Evolutionary conservation across 805 yeast genomes (phyloP).

Genomic region (Spathaspora hagerdaliae): DNA sequence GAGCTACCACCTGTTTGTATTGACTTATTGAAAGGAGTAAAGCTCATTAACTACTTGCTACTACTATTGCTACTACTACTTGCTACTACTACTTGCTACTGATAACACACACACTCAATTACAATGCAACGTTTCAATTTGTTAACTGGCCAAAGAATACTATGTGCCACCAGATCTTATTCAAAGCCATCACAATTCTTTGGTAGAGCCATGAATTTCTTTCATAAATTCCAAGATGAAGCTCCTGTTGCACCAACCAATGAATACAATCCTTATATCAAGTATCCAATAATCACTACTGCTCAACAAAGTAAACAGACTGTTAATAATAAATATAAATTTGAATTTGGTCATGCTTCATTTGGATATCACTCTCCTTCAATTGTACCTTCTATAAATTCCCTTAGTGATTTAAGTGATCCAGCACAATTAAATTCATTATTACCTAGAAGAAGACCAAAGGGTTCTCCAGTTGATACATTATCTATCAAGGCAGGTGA

Average conservation of each 20-base stretch:
- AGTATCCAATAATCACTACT: conserved; percentile 36
- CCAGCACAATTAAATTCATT: conserved; percentile 42
- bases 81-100: too few relatives aligned
- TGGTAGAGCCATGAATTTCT: conserved; percentile 19
- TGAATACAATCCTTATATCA: conserved; percentile 33
- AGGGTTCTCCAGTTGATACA: conserved; percentile 51
- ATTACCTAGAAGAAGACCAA: conserved; percentile 47
- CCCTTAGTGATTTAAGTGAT: conserved; percentile 49
- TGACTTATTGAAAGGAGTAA: too few relatives aligned
- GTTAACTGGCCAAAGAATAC: too few relatives aligned
- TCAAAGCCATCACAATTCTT: conserved; percentile 8
- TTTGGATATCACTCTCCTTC: conserved; percentile 45
- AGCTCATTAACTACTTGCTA: too few relatives aligned
- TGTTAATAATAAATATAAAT: conserved; percentile 36
- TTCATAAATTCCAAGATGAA: conserved; percentile 7
- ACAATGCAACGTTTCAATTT: too few relatives aligned
- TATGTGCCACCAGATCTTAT: too few relatives aligned
- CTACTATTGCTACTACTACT: too few relatives aligned
- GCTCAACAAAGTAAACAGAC: conserved; percentile 32
- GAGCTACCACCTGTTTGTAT: too few relatives aligned
- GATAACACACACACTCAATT: too few relatives aligned
- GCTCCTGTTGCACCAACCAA: conserved; percentile 5
- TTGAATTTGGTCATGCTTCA: conserved; percentile 42
- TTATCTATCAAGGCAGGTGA: conserved; percentile 52
- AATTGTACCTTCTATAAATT: conserved; percentile 39